Percentiles rank a stretch among this genome's conserved stretches.
These are phyloP conservation scores for Chalciporus chontae DNA, from an alignment of 768 basidiomycete species.

Conservation along the genomic window DNA sequence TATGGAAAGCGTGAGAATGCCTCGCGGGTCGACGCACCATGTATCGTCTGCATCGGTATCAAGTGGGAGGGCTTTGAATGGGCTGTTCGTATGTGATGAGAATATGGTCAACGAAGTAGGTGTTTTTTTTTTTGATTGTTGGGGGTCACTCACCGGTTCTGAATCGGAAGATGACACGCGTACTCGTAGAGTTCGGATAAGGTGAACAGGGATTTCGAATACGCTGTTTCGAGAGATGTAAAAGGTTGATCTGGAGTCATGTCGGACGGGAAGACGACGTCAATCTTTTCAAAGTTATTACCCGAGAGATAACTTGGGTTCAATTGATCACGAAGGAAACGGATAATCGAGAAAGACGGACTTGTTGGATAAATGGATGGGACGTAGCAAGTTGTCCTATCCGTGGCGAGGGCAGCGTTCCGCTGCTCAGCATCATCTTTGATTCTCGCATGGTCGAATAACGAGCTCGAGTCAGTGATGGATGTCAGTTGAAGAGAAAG, in stretches of 20 bases:
- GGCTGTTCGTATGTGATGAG: constrained; percentile 22
- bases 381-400: constrained; percentile 34
- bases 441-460: constrained; percentile 13
- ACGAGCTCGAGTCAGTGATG: too few relatives aligned
- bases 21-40: constrained; percentile 70
- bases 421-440: constrained; percentile 16
- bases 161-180: constrained; percentile 22
- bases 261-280: constrained; percentile 55
- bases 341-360: constrained; percentile 20
- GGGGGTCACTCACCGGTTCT: constrained; percentile 11
- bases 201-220: constrained; percentile 41
- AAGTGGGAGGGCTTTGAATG: constrained; percentile 35
- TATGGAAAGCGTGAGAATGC: constrained; percentile 54
- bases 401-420: constrained; percentile 25
- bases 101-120: too few relatives aligned
- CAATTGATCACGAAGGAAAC: too few relatives aligned
- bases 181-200: constrained; percentile 44
- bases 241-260: constrained; percentile 38
- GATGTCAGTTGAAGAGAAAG: not conserved
- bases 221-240: constrained; percentile 38
- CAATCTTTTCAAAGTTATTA: constrained; percentile 43
- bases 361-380: constrained; percentile 57
- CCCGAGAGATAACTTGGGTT: too few relatives aligned
- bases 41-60: constrained; percentile 43
- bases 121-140: too few relatives aligned